A percentile compares a stretch with the other conserved stretches of the same genome.
phyloP scores from a whole-genome alignment of 1,284 basidiomycete species.

The Apiotrichum siamense region DNA sequence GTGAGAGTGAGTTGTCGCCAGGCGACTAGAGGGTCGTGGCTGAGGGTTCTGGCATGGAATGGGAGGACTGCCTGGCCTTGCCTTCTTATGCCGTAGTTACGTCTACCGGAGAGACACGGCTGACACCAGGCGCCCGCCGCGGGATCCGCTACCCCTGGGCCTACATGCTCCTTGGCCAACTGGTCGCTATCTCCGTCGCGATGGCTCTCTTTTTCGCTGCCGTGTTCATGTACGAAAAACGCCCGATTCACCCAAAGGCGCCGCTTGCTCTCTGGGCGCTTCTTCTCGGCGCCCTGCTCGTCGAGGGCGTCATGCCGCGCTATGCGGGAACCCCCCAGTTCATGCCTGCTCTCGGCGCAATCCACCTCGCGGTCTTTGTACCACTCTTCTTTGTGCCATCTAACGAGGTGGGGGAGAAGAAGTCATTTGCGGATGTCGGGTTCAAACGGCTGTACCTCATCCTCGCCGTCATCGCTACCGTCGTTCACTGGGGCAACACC shows the following conservation, averaged over 20 bases:
- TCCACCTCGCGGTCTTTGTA: slow-evolving; percentile 58
- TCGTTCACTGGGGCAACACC: slow-evolving; percentile 50
- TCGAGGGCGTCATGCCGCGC: slow-evolving; percentile 53
- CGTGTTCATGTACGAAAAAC: slow-evolving; percentile 48
- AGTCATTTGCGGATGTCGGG: slow-evolving; percentile 10
- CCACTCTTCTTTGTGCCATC: slow-evolving; percentile 49
- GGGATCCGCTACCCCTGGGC: slow-evolving; percentile 58
- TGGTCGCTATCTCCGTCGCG: slow-evolving; percentile 66
- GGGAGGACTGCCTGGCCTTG: too few relatives aligned
- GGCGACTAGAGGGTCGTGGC: background rate
- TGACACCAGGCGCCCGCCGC: slow-evolving; percentile 48
- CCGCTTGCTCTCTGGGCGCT: slow-evolving; percentile 48
- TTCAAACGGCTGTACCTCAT: slow-evolving; percentile 47
- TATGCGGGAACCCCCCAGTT: slow-evolving; percentile 52
- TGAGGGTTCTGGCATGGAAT: too few relatives aligned
- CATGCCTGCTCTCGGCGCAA: slow-evolving; percentile 57
- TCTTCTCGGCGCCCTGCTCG: slow-evolving; percentile 52
- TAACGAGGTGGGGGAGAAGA: background rate
- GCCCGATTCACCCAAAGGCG: slow-evolving; percentile 11
- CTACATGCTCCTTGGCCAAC: slow-evolving; percentile 68
- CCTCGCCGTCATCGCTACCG: slow-evolving; percentile 36
- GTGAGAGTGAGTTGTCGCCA: slow-evolving; percentile 52
- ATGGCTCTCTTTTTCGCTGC: slow-evolving; percentile 62
- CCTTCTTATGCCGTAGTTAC: too few relatives aligned
- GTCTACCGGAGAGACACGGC: too few relatives aligned